Conservation (phyloP, 805 yeast species). For the Starmerella sirachaensis region DNA sequence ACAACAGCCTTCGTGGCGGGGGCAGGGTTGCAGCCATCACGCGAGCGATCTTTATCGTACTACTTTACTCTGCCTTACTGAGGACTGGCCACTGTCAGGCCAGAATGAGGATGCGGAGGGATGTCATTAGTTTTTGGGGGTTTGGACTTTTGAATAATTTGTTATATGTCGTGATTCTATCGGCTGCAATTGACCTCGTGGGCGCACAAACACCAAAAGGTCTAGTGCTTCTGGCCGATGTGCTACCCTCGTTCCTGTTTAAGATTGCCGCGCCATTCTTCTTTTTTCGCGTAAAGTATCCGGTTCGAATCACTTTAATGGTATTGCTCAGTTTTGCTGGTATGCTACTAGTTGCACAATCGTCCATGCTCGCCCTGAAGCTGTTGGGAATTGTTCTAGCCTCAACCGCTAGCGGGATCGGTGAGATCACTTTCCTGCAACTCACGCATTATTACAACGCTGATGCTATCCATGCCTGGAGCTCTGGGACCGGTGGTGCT, state of each 20-base stretch:
- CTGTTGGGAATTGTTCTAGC: constrained; percentile 68
- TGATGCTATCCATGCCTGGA: constrained; percentile 68
- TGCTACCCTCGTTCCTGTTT: constrained; percentile 64
- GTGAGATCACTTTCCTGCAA: constrained; percentile 80
- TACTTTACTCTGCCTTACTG: not conserved
- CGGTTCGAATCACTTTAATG: constrained; percentile 40
- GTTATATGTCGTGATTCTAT: constrained; percentile 76
- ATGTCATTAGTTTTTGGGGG: constrained; percentile 43
- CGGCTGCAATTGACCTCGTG: constrained; percentile 87
- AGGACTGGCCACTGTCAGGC: not conserved
- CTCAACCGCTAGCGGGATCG: constrained; percentile 75
- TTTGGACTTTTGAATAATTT: constrained; percentile 84
- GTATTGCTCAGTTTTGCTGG: constrained; percentile 55
- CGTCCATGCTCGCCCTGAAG: constrained; percentile 31
- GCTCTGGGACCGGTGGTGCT: constrained; percentile 94
- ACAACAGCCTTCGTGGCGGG: too few species aligned
- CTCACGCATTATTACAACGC: constrained; percentile 64
- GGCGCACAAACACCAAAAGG: constrained; percentile 79
- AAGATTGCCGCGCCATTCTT: constrained; percentile 71
- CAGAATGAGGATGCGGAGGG: not conserved
- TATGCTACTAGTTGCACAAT: constrained; percentile 54
- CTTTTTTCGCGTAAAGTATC: constrained; percentile 53
- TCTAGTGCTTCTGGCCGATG: constrained; percentile 71
- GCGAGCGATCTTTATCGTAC: not conserved
- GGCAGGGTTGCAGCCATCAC: too few species aligned